These are phyloP conservation scores for Canariomyces notabilis DNA, from an alignment of 2,329 filamentous ascomycete genomes.

Conservation along the genomic window DNA sequence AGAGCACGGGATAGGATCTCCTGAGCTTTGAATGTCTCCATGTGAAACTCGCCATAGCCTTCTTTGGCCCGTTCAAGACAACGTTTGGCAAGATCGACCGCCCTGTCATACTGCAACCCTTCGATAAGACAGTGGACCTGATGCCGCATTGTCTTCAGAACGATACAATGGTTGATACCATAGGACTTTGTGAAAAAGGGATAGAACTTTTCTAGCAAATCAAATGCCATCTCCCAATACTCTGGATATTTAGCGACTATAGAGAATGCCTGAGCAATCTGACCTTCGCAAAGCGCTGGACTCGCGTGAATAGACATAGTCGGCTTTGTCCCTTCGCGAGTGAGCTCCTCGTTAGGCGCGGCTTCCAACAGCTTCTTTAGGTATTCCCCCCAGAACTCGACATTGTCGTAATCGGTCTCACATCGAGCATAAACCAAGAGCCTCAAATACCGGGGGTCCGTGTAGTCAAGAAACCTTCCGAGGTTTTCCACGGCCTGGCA, in stretches of 20 bases:
- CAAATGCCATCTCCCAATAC: not conserved
- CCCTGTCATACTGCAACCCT: not conserved
- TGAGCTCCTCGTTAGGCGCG: not conserved
- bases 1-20: not conserved
- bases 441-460: not conserved
- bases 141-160: not conserved
- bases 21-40: conserved; percentile 1
- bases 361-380: not conserved
- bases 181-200: not conserved
- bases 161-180: not conserved
- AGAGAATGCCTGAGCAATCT: not conserved
- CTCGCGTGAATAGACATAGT: too few relatives aligned
- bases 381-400: not conserved
- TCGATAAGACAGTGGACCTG: conserved; percentile 9
- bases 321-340: too few relatives aligned
- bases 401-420: not conserved
- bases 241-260: not conserved
- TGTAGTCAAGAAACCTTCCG: not conserved
- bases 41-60: conserved; percentile 7
- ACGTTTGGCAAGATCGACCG: not conserved
- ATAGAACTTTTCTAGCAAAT: not conserved
- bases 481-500: not conserved
- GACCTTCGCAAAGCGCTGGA: not conserved
- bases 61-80: conserved; percentile 1
- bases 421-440: not conserved